Evolutionary conservation across 208 protist genomes (phyloP), one percentile per base, ranked within the genome.

Genomic region (Leishmania major): DNA sequence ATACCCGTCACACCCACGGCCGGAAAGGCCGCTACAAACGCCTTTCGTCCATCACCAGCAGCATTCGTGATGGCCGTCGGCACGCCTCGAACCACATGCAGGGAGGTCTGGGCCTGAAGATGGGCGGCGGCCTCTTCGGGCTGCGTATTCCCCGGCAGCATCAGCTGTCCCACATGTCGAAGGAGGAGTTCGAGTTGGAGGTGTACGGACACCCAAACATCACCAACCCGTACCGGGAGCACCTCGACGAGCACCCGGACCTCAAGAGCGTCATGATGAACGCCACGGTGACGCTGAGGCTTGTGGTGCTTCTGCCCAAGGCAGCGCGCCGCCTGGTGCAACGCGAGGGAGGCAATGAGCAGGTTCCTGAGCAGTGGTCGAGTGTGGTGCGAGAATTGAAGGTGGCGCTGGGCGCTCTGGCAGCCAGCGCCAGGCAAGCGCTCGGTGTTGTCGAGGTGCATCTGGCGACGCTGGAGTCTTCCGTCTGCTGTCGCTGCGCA

Each of bases 121-220:
- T 96, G 0, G 95, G 95, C 57, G 93, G 95, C 55, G 95, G 95
- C 1, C 90, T 98, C 53, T 98, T 98, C 78, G 95, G 95, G 31
- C 86, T 95, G 47, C 95, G 95, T 77, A 94, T 96, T 59, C 91
- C 95, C 1, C 88, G 92, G 0, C 93, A 98, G 79, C 90, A 96
- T 75, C 78, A 86, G 49, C 89, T 96, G 72, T 95, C 92, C 6
- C 93, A 87, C 70, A 90, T 96, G 88, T 89, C 93, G 59, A 66
- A 51, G 51, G 91, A 92, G 77, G 84, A 93, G 79, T 95, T 91
- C 67, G 95, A 98, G 2, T 60, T 96, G 53, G 88, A 89, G 57
- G 70, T 96, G 55, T 87, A 96, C 83, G 95, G 95, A 0, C 93
- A 96, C 67, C 95, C 95, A 2, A 96, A 98, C 85, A 98, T 98